Evolutionary conservation across 176 grass and related monocot species (phyloP).

Genomic region (Tillandsia leiboldiana): DNA sequence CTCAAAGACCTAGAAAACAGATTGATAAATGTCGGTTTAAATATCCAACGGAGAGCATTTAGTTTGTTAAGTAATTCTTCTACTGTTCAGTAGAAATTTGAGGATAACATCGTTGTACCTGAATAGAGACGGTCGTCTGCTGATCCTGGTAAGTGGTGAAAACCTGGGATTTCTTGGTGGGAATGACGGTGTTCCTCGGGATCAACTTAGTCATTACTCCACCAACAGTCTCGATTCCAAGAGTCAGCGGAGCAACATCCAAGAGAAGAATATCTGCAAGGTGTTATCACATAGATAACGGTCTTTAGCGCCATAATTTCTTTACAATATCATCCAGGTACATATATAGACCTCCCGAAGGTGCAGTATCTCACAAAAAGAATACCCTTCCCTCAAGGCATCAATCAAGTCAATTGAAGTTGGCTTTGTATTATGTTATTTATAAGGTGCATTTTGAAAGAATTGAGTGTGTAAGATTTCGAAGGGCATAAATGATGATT

Average conservation of each 20-base stretch:
- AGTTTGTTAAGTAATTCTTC: background rate
- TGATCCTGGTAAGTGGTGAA: conserved; percentile 60
- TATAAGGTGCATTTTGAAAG: too few relatives aligned
- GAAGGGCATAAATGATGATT: too few relatives aligned
- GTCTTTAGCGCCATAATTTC: too few relatives aligned
- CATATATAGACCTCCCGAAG: too few relatives aligned
- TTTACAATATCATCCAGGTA: too few relatives aligned
- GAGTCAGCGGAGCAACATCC: conserved; percentile 51
- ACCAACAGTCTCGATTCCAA: conserved; percentile 59
- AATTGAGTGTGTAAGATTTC: too few relatives aligned
- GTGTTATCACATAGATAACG: background rate
- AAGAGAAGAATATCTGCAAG: conserved; percentile 45
- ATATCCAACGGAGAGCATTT: background rate
- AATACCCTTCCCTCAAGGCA: too few relatives aligned
- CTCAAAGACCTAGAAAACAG: conserved; percentile 33
- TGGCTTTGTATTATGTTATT: too few relatives aligned
- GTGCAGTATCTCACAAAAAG: too few relatives aligned
- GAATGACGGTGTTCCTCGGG: conserved; percentile 49
- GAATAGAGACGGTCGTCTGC: conserved; percentile 50
- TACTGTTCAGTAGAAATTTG: background rate
- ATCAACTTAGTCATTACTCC: conserved; percentile 68
- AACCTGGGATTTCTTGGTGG: conserved; percentile 53
- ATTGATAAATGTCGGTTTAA: background rate
- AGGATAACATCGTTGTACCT: conserved; percentile 15
- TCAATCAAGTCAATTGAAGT: too few relatives aligned